Conservation (phyloP, 345 rosid genomes). For the Citrus reticulata region DNA sequence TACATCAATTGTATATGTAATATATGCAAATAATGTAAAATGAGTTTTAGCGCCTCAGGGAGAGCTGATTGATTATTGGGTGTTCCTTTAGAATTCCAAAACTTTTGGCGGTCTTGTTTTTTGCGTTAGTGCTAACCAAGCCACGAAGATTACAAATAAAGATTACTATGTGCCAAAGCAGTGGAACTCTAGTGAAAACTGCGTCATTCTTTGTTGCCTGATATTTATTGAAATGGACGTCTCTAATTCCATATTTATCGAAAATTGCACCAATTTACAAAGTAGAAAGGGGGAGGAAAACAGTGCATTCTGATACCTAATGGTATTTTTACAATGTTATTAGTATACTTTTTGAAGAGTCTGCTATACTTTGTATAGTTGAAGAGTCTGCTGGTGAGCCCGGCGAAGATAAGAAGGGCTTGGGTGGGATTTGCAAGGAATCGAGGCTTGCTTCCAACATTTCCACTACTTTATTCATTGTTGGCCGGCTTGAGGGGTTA, state of each 20-base stretch:
- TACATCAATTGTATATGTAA: constrained; percentile 32
- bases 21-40: constrained; percentile 29
- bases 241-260: too few relatives aligned
- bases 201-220: too few relatives aligned
- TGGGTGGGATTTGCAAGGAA: constrained; percentile 8
- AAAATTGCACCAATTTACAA: too few relatives aligned
- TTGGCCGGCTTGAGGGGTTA: constrained; percentile 9
- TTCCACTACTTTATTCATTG: constrained; percentile 9
- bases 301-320: background rate
- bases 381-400: background rate
- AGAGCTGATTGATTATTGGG: background rate
- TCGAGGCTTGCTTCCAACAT: constrained; percentile 19
- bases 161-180: background rate
- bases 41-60: constrained; percentile 10
- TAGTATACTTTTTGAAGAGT: background rate
- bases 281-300: too few relatives aligned
- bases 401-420: constrained; percentile 11
- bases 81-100: background rate
- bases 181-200: background rate
- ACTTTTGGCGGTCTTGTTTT: background rate
- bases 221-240: too few relatives aligned
- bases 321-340: background rate
- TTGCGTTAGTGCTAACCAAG: background rate
- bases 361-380: background rate
- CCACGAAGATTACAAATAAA: background rate